Base-by-base conservation (phyloP, 2,329 filamentous ascomycete genomes). In the Epichloe hybrida region DNA sequence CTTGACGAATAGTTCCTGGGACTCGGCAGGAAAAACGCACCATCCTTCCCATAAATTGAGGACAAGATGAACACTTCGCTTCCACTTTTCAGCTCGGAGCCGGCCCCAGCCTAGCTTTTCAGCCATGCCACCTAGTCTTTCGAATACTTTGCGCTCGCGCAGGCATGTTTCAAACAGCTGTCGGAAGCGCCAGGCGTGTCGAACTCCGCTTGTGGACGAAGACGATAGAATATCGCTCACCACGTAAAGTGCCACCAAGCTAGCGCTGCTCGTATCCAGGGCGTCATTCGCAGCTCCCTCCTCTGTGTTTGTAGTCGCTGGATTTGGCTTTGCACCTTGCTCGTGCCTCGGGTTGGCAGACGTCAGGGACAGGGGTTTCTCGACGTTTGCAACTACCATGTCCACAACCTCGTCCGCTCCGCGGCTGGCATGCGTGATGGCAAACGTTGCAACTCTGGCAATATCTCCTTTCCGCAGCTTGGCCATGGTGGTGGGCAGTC, bases 391-490 rank as follows among this genome's bases (percentile, higher is more conserved):
- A 0, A 95, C 78, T 38, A 97, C 82, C 68, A 95, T 80, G 47
- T 91, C 80, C n/a, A 95, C 89, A 37, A 96, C 84, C 69, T 97
- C 93, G 56, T 94, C 86, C 12, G 88, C 86, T 15, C 90, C 93
- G 20, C 81, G 77, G 39, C 84, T 87, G 1, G 89, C 86, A 63
- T 97, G 88, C 2, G 83, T 84, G 51, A 97, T 88, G 12, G 90
- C 90, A 66, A 97, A 96, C 3, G 84, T 79, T 1, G 90, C 91
- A 2, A 96, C 75, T 5, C 89, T 79, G 1, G 88, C 90, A 44
- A 97, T 80, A 61, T 97, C 88, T 3, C 88, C 89, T 61, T 88
- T 88, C 31, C 87, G 79, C 27, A 96, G 73, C 57, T 79, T 84
- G 2, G 82, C 79, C 39, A 88, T 80, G 3, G 79, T 81, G 3